These are phyloP conservation scores for Vitis rupestris DNA, from an alignment of 164 flowering plant species.

Conservation along the genomic window DNA sequence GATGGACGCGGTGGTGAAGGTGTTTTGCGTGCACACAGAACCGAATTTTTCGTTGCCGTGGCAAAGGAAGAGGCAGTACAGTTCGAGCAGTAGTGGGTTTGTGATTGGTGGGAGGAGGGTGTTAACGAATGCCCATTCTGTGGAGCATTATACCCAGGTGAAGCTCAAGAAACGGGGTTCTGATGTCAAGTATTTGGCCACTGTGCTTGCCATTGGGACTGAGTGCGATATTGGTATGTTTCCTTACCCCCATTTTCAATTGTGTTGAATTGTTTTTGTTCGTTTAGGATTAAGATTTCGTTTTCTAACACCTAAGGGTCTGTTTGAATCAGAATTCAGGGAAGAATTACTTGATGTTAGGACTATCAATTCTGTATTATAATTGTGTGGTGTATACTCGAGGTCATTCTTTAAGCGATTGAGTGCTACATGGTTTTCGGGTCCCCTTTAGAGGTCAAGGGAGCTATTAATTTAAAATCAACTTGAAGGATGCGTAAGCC, in stretches of 20 bases:
- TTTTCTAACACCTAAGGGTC: background rate
- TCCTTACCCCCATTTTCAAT: background rate
- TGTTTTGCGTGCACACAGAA: constrained; percentile 92
- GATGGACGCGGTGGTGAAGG: constrained; percentile 98
- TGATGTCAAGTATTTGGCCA: constrained; percentile 89
- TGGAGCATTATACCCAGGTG: constrained; percentile 95
- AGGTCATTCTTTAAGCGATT: background rate
- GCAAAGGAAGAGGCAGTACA: constrained; percentile 96
- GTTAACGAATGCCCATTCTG: constrained; percentile 96
- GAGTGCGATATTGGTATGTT: constrained; percentile 90
- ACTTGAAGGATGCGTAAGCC: no score
- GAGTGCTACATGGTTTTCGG: no score
- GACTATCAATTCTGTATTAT: no score
- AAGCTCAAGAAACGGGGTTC: constrained; percentile 97
- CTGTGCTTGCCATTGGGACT: constrained; percentile 89
- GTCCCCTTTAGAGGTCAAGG: no score
- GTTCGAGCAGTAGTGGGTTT: constrained; percentile 95
- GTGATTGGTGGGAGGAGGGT: constrained; percentile 80
- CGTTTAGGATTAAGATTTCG: background rate
- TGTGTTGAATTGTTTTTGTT: background rate
- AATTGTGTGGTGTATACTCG: background rate
- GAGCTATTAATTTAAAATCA: no score
- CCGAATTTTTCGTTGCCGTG: constrained; percentile 98
- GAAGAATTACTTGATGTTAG: no score
- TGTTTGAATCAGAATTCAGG: no score